Percentiles rank a stretch among this genome's conserved stretches.
phyloP scores from a whole-genome alignment of 2,329 filamentous ascomycete species.

The Penicillium crustosum region DNA sequence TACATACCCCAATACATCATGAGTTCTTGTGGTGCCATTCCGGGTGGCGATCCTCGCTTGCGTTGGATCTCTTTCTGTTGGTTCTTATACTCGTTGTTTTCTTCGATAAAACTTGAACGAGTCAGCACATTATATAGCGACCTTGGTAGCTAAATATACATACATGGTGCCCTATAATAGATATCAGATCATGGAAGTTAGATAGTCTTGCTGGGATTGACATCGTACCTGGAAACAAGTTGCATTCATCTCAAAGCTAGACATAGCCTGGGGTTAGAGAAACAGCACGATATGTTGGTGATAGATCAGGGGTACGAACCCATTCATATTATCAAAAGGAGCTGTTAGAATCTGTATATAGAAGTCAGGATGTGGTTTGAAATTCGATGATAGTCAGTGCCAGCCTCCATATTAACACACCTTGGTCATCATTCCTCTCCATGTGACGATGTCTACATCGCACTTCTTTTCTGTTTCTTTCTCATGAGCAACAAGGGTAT shows the following conservation, averaged over 20 bases:
- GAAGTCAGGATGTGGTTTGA: background rate
- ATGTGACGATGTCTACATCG: constrained; percentile 80
- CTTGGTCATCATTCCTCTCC: constrained; percentile 99
- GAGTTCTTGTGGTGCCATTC: constrained; percentile 66
- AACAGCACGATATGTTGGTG: background rate
- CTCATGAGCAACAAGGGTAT: constrained; percentile 72
- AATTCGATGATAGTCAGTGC: background rate
- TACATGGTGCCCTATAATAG: constrained; percentile 56
- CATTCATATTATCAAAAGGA: constrained; percentile 78
- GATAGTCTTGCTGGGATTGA: background rate
- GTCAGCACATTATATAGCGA: constrained; percentile 13
- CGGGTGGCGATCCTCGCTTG: constrained; percentile 49
- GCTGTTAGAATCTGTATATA: constrained; percentile 72
- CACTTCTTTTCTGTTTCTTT: constrained; percentile 64
- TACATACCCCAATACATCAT: constrained; percentile 87
- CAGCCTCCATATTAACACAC: constrained; percentile 46
- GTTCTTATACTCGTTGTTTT: constrained; percentile 74
- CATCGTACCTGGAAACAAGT: constrained; percentile 75
- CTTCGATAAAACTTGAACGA: constrained; percentile 78
- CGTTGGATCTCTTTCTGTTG: constrained; percentile 60
- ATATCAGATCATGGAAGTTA: constrained; percentile 20
- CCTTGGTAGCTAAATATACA: constrained; percentile 17
- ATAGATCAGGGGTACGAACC: constrained; percentile 51
- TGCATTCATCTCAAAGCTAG: constrained; percentile 92
- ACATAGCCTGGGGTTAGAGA: constrained; percentile 1